Conservation (phyloP, 164 flowering plant genomes). For the Magnolia kwangsiensis region DNA sequence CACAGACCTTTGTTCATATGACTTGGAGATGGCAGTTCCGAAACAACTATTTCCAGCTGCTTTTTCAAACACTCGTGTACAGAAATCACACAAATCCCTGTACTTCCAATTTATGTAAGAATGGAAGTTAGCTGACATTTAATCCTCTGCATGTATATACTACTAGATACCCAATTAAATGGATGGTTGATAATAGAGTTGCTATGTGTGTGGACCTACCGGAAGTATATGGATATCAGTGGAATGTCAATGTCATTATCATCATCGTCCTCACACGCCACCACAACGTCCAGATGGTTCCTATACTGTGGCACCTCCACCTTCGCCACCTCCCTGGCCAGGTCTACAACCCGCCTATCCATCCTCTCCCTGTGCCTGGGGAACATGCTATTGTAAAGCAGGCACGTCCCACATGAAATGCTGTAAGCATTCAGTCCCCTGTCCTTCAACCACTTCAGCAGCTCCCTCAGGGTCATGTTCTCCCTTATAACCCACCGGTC, state of each 20-base stretch:
- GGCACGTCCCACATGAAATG: constrained; percentile 75
- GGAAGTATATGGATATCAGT: constrained; percentile 67
- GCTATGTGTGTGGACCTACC: constrained; percentile 13
- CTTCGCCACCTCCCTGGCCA: constrained; percentile 67
- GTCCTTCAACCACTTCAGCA: constrained; percentile 63
- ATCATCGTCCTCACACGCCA: constrained; percentile 86
- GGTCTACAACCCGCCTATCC: constrained; percentile 65
- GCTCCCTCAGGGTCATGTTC: constrained; percentile 66
- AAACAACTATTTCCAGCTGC: background rate
- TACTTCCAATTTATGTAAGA: background rate
- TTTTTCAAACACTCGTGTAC: background rate
- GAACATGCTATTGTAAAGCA: constrained; percentile 78
- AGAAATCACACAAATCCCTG: background rate
- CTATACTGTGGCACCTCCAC: constrained; percentile 61
- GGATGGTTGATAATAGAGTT: background rate
- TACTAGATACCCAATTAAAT: background rate
- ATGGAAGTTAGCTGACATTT: background rate
- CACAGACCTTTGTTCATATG: background rate
- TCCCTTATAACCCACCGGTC: constrained; percentile 69
- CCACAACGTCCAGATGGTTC: constrained; percentile 69
- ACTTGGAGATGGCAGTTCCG: background rate
- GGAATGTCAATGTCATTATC: constrained; percentile 82
- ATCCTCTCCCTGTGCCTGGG: constrained; percentile 63
- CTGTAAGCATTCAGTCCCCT: constrained; percentile 83
- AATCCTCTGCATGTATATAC: background rate